A percentile compares a stretch with the other conserved stretches of the same genome.
Evolutionary conservation across 305 asterid species (phyloP).

Genomic region (Fraxinus angustifolia): DNA sequence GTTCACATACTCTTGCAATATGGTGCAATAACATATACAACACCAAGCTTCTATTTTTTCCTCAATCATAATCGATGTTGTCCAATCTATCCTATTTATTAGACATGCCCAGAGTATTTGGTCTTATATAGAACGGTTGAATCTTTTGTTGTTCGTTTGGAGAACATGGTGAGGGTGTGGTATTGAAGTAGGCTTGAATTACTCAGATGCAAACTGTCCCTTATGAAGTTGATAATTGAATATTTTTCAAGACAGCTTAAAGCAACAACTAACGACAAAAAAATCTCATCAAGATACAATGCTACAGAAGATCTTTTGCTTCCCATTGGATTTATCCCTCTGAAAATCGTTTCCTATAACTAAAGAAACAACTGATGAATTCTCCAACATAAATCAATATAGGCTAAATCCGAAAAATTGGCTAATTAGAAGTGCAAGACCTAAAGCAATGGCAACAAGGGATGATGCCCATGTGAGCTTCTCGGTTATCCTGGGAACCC

Average conservation of each 20-base stretch:
- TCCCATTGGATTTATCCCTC: constrained; percentile 17
- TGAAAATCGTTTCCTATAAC: constrained; percentile 24
- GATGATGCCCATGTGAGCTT: constrained; percentile 98
- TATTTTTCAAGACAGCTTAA: neutral
- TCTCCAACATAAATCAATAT: constrained; percentile 34
- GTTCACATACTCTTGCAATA: neutral
- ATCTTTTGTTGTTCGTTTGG: neutral
- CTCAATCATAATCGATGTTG: neutral
- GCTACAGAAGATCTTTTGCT: constrained; percentile 15
- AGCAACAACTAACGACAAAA: neutral
- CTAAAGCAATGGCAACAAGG: constrained; percentile 72
- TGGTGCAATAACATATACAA: neutral
- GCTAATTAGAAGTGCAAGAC: constrained; percentile 70
- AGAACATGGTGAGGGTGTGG: neutral
- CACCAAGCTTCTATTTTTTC: neutral
- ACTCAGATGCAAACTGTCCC: neutral
- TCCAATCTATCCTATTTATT: neutral
- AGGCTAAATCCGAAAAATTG: constrained; percentile 78
- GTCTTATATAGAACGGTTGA: neutral
- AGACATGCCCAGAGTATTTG: neutral
- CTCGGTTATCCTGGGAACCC: constrained; percentile 87
- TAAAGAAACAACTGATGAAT: constrained; percentile 6
- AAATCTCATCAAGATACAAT: neutral
- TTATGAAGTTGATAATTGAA: neutral
- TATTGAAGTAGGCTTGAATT: neutral